A percentile compares a stretch with the other conserved stretches of the same genome.
Conservation (phyloP, 805 yeast genomes). For the Ogataea paradorogensis region DNA sequence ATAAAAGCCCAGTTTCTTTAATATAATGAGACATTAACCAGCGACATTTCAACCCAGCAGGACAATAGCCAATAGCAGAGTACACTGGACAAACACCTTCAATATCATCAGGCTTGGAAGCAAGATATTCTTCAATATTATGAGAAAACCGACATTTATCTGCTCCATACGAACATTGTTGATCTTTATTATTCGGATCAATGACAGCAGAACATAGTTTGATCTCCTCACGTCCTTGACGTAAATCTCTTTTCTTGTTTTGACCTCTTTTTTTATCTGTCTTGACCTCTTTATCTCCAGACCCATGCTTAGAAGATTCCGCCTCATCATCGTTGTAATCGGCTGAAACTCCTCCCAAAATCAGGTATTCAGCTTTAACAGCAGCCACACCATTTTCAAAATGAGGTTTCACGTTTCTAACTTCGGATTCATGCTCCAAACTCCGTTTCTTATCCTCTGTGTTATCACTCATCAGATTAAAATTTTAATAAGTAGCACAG, state of each 20-base stretch:
- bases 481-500: slow-evolving; percentile 8
- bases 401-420: slow-evolving; percentile 6
- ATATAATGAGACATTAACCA: slow-evolving; percentile 76
- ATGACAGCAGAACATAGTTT: slow-evolving; percentile 63
- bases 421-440: slow-evolving; percentile 4
- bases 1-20: slow-evolving; percentile 41
- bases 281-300: slow-evolving; percentile 29
- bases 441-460: slow-evolving; percentile 7
- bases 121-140: slow-evolving; percentile 63
- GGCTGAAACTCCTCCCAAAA: slow-evolving; percentile 26
- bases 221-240: slow-evolving; percentile 61
- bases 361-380: slow-evolving; percentile 67
- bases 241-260: slow-evolving; percentile 55
- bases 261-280: slow-evolving; percentile 43
- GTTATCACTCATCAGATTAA: slow-evolving; percentile 5
- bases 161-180: slow-evolving; percentile 61
- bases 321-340: slow-evolving; percentile 46
- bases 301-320: slow-evolving; percentile 43
- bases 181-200: slow-evolving; percentile 44
- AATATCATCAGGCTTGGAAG: slow-evolving; percentile 66
- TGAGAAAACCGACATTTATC: slow-evolving; percentile 76
- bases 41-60: slow-evolving; percentile 88
- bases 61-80: slow-evolving; percentile 81
- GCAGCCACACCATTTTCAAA: slow-evolving; percentile 66
- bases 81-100: slow-evolving; percentile 83